Evolutionary conservation across 164 flowering plant genomes (phyloP).

Genomic region (Sedum album): DNA sequence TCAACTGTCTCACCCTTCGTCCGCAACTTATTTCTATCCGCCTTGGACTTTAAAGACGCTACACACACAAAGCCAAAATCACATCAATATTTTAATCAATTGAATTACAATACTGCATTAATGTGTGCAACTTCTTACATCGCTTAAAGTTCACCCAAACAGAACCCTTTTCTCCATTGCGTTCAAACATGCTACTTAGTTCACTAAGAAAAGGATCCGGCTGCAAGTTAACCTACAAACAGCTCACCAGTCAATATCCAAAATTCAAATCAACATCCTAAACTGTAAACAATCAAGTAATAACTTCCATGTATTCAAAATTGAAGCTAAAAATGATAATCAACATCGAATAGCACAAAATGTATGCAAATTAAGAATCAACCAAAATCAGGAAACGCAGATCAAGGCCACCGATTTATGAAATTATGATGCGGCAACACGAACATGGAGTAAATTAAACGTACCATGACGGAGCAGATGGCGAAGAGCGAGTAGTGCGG

Average conservation of each 20-base stretch:
- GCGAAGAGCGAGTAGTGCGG: too few relatives aligned
- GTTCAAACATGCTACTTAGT: not conserved
- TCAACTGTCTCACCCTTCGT: not conserved
- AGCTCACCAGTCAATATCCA: too few relatives aligned
- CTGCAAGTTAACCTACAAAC: not conserved
- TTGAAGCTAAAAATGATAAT: too few relatives aligned
- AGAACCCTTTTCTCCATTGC: not conserved
- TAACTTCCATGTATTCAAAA: too few relatives aligned
- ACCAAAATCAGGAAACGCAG: too few relatives aligned
- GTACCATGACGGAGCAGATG: too few relatives aligned
- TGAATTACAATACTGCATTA: not conserved
- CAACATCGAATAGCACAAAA: too few relatives aligned
- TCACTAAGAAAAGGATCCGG: not conserved
- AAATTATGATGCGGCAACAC: too few relatives aligned
- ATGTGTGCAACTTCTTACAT: not conserved
- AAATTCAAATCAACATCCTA: not conserved
- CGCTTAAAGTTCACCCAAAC: slow-evolving; percentile 1
- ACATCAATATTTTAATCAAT: not conserved
- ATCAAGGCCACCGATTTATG: too few relatives aligned
- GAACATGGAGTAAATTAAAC: too few relatives aligned
- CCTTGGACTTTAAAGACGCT: not conserved
- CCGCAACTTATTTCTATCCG: not conserved
- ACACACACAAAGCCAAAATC: not conserved
- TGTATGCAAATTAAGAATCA: too few relatives aligned
- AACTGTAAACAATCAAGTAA: too few relatives aligned